Conservation (phyloP, 306 rosid species). For the Carpinus fangiana region DNA sequence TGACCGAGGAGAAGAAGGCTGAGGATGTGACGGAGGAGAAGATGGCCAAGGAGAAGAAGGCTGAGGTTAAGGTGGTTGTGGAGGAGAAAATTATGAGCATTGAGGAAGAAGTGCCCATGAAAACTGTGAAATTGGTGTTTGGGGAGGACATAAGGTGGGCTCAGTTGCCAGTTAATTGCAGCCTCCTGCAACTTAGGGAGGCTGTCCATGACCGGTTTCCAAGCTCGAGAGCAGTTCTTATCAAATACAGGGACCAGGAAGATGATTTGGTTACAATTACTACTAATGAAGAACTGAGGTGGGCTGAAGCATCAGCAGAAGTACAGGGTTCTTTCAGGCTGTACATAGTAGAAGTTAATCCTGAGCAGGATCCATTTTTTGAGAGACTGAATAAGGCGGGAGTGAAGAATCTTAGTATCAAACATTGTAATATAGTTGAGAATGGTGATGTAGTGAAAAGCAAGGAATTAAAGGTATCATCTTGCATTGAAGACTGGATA, state of each 20-base stretch:
- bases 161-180: constrained; percentile 68
- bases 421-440: constrained; percentile 29
- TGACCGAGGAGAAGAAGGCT: constrained; percentile 29
- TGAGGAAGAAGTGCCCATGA: constrained; percentile 51
- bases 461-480: constrained; percentile 47
- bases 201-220: constrained; percentile 65
- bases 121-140: constrained; percentile 69
- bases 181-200: constrained; percentile 71
- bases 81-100: constrained; percentile 48
- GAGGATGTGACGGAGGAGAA: constrained; percentile 33
- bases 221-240: constrained; percentile 60
- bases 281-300: constrained; percentile 69
- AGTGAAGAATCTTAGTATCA: constrained; percentile 14
- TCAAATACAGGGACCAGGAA: constrained; percentile 85
- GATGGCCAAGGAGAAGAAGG: constrained; percentile 56
- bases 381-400: constrained; percentile 42
- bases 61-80: constrained; percentile 64
- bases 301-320: constrained; percentile 67
- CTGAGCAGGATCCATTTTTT: constrained; percentile 63
- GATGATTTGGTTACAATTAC: constrained; percentile 92
- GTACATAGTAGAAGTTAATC: constrained; percentile 61
- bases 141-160: constrained; percentile 92
- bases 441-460: constrained; percentile 41
- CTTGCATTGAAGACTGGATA: constrained; percentile 92
- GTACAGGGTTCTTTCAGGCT: constrained; percentile 64